A percentile compares a stretch with the other conserved stretches of the same genome.
These are phyloP conservation scores for Medicago truncatula DNA, from an alignment of 306 rosid genomes.

Conservation along the genomic window MtrunA17r5.0-ANR NC_053048.1:9799001-9799500, in stretches of 20 bases:
- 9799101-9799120: constrained; percentile 78
- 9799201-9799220: constrained; percentile 67
- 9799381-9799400: constrained; percentile 83
- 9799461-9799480: constrained; percentile 84
- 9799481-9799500: constrained; percentile 98
- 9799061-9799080: constrained; percentile 77
- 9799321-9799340: constrained; percentile 74
- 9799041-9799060: constrained; percentile 64
- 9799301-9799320: constrained; percentile 71
- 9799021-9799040: constrained; percentile 65
- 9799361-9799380: constrained; percentile 82
- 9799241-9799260: constrained; percentile 61
- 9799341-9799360: constrained; percentile 69
- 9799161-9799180: constrained; percentile 61
- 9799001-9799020: constrained; percentile 64
- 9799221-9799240: constrained; percentile 70
- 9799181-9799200: constrained; percentile 73
- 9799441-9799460: constrained; percentile 80
- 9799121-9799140: constrained; percentile 75
- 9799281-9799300: constrained; percentile 52
- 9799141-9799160: constrained; percentile 62
- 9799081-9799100: constrained; percentile 72
- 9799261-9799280: constrained; percentile 69
- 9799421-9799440: constrained; percentile 87
- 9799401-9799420: constrained; percentile 59